Base-by-base conservation (phyloP, 2,329 filamentous ascomycete species). In the Escovopsis weberi region DNA sequence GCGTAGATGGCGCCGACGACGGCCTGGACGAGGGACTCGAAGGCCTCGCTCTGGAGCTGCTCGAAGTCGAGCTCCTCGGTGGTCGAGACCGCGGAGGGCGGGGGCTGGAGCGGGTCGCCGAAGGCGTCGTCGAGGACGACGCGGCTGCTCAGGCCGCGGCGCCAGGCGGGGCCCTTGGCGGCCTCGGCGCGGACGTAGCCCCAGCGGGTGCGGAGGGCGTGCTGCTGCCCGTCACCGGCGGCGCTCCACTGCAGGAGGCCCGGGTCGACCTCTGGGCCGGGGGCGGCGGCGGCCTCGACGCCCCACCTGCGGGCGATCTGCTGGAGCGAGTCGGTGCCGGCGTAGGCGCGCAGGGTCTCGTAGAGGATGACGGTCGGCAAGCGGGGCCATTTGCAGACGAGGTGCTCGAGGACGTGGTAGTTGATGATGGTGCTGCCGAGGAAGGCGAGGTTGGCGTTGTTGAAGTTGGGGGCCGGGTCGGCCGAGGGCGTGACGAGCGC, bases 231-330 rank as follows among this genome's bases (percentile, higher is more conserved):
- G 12, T 64, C 57, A 6, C 65, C 53, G 42, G 3, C 8, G 57
- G 64, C 64, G 63, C 65, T 66, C 69, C 87, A 94, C 59, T 96
- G 91, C 47, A 98, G 69, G 42, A 94, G 69, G 6, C 89, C 91
- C 0, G 88, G 81, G 59, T 98, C 91, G 43, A 96, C 88, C 65
- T 96, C 89, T 45, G 77, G 77, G 40, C 89, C 91, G 1, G 91
- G 91, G 18, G 78, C 81, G 10, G 83, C 85, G n/a, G 85, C 89
- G 37, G 71, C 66, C 60, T 96, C 89, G 12, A 96, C 78, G 64
- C 91, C 91, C 91, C 91, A 98, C 65, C 91, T 83, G 48, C 73
- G 69, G 12, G 84, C 78, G 50, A 96, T 74, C 18, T 78, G 69
- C 41, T 80, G 68, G 38, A 96, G 71, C 1, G 88, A 79, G 50